These are phyloP conservation scores for Pelargonium australe DNA, from an alignment of 441 rosid genomes.

Conservation along the genomic window DNA sequence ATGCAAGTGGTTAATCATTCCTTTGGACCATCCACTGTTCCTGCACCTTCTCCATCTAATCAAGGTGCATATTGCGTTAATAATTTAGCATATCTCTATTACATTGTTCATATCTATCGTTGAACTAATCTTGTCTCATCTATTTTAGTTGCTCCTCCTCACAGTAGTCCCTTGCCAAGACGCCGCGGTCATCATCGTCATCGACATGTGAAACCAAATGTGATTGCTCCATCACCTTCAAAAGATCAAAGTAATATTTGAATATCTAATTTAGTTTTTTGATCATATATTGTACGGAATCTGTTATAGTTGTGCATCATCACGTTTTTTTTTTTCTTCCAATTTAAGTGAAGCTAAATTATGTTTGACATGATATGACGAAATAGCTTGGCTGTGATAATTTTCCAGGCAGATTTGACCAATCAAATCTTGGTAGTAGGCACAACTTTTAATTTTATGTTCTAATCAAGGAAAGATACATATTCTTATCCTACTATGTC, in stretches of 20 bases:
- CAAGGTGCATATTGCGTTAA: constrained; percentile 31
- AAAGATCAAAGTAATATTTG: constrained; percentile 45
- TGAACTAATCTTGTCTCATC: constrained; percentile 18
- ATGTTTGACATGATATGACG: not conserved
- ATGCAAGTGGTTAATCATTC: constrained; percentile 32
- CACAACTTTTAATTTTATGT: not conserved
- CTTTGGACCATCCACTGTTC: constrained; percentile 30
- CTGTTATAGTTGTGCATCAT: no score
- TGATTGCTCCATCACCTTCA: constrained; percentile 61
- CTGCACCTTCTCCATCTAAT: constrained; percentile 46
- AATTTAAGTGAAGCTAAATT: not conserved
- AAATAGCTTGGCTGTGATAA: not conserved
- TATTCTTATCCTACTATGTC: not conserved
- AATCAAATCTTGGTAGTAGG: not conserved
- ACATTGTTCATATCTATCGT: constrained; percentile 8
- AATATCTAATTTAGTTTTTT: not conserved
- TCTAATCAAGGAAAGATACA: no score
- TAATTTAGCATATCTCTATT: constrained; percentile 2
- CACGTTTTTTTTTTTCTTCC: not conserved
- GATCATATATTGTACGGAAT: not conserved
- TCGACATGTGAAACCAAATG: constrained; percentile 44
- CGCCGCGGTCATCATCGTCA: constrained; percentile 44
- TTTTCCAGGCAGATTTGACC: not conserved
- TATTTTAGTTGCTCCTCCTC: constrained; percentile 37
- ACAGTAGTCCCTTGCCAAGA: constrained; percentile 32